Evolutionary conservation across 1,139 yeast genomes (phyloP).

Genomic region (Arxiozyma slooffiae): DNA sequence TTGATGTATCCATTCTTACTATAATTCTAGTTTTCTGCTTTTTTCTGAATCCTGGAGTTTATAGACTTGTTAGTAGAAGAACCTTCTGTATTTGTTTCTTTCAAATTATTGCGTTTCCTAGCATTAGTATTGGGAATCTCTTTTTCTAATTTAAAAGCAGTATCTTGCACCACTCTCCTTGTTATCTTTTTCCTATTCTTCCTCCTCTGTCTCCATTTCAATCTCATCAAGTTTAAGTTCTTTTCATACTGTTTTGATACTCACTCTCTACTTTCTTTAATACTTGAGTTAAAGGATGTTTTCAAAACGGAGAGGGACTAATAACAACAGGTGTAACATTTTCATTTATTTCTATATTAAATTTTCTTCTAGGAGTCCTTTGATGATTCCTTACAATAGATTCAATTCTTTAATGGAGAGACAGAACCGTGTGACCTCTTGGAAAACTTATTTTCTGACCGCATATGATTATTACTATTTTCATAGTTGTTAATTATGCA

Average conservation of each 20-base stretch:
- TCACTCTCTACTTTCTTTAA: conserved; percentile 11
- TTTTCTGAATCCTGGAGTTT: background rate
- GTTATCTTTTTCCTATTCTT: background rate
- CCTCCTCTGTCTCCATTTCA: conserved; percentile 11
- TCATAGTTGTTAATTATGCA: background rate
- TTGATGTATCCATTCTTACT: background rate
- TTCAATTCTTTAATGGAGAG: conserved; percentile 23
- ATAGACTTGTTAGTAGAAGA: background rate
- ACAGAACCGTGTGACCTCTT: conserved; percentile 22
- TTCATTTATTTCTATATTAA: background rate
- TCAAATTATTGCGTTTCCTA: background rate
- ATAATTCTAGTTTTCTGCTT: background rate
- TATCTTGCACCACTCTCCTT: background rate
- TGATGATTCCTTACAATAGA: conserved; percentile 9
- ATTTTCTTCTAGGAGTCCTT: conserved; percentile 5
- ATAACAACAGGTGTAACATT: background rate
- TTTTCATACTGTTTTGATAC: conserved; percentile 5
- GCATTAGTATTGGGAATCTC: background rate
- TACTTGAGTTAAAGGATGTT: conserved; percentile 21
- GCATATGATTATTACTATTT: background rate
- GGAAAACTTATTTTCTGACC: background rate
- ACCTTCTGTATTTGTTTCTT: background rate
- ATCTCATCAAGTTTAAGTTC: conserved; percentile 18
- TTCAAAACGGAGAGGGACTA: conserved; percentile 26
- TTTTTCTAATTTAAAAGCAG: too few species aligned